Base-by-base conservation (phyloP, 1,139 yeast genomes). In the Kurtzmaniella natalensis region DNA sequence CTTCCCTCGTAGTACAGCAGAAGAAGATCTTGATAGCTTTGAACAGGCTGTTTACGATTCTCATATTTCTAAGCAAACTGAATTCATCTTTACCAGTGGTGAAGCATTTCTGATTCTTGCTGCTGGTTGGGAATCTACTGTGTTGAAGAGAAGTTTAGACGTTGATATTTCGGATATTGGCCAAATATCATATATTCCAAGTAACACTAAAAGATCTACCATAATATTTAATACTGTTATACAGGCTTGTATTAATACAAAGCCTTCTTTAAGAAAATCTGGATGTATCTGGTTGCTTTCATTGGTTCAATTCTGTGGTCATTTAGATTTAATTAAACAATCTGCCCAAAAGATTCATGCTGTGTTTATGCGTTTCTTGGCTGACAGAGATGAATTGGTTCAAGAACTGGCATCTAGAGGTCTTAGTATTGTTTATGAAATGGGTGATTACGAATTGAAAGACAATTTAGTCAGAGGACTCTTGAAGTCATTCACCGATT, bases 391-490 rank as follows among this genome's bases (percentile, higher is more conserved):
- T 50, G 95, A 89, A 29, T 61, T 88, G 18, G 69, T 89, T 15
- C 97, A 89, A 52, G 97, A 92, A 43, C 74, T 94, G 10, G 96
- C 97, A 0, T 81, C 95, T 0, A 69, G 95, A 46, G 98, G 97
- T 2, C 65, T 92, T 36, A 78, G 89, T 43, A 63, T 89, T 31
- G 73, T 88, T 3, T 89, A 85, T 50, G 96, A 89, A 44, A 58
- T 78, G 46, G 95, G 96, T 9, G 80, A 79, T 46, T 43, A 58
- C 6, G 82, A 78, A 10, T 59, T 85, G 41, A 81, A 82, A 48
- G 94, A 85, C 37, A 73, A 76, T 1, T 66, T 89, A 47, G 86
- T 88, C 1, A 80, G 78, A 44, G 79, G 84, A n/a, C 66, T 92
- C 30, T 64, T 92, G 35, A 72, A 68, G 36, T 81, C 95, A 0